Percentiles rank a stretch among this genome's conserved stretches.
These are phyloP conservation scores for Pyricularia pennisetigena DNA, from an alignment of 2,329 filamentous ascomycete species.

Conservation along the genomic window DNA sequence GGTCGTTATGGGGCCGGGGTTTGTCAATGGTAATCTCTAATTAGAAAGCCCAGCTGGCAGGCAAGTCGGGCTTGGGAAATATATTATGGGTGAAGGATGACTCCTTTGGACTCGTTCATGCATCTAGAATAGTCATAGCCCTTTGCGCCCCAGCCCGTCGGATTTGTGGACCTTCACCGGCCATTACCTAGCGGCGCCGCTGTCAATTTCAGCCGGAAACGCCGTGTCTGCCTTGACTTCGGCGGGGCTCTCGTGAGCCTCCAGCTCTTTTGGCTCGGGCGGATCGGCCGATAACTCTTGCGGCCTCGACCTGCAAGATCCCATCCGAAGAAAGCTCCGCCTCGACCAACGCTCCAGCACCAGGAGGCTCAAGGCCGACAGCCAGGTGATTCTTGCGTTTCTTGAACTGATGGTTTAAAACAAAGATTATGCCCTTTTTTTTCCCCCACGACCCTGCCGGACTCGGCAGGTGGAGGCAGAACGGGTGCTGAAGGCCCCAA, in stretches of 20 bases:
- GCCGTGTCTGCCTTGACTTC: not conserved
- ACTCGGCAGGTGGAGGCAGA: too few relatives aligned
- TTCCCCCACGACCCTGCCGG: too few relatives aligned
- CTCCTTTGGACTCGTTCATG: not conserved
- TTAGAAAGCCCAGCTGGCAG: not conserved
- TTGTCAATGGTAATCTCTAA: not conserved
- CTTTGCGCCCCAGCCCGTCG: not conserved
- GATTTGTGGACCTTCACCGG: not conserved
- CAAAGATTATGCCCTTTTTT: not conserved
- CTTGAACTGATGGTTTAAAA: not conserved
- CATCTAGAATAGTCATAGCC: too few relatives aligned
- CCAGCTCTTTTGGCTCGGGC: not conserved
- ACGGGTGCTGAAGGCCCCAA: too few relatives aligned
- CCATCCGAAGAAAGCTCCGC: not conserved
- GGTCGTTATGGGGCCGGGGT: not conserved
- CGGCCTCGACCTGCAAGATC: not conserved
- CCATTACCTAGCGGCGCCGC: not conserved
- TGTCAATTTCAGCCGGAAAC: not conserved
- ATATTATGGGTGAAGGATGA: not conserved
- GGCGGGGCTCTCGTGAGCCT: not conserved
- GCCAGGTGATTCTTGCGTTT: not conserved
- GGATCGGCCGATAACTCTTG: not conserved
- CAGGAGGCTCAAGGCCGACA: not conserved
- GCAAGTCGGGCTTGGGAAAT: not conserved
- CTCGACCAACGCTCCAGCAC: not conserved